Evolutionary conservation across 148 eudicot species (phyloP).

Genomic region (Amaranthus palmeri): DNA sequence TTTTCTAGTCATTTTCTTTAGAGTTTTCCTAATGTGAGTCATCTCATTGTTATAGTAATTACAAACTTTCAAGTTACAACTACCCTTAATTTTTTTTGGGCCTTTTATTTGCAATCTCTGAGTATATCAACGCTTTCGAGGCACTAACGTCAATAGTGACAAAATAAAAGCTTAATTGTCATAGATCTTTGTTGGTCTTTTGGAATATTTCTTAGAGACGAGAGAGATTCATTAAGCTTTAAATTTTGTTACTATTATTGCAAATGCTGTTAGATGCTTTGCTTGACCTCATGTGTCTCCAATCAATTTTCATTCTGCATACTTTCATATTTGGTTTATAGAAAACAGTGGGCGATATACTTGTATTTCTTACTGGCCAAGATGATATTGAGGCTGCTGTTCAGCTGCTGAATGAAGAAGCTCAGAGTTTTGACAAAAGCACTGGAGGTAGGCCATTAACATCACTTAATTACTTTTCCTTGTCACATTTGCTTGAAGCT

Average conservation of each 20-base stretch:
- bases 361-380: conserved; percentile 94
- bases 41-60: background rate
- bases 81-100: background rate
- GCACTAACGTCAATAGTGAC: background rate
- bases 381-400: conserved; percentile 95
- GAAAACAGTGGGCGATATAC: conserved; percentile 86
- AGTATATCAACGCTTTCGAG: background rate
- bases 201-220: background rate
- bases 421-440: conserved; percentile 42
- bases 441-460: conserved; percentile 43
- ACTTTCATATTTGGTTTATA: conserved; percentile 16
- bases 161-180: background rate
- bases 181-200: background rate
- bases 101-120: background rate
- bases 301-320: background rate
- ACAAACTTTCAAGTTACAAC: no score
- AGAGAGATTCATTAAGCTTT: background rate
- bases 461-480: background rate
- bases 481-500: background rate
- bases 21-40: background rate
- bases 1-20: no score
- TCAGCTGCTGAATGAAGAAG: conserved; percentile 79
- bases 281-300: background rate
- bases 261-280: background rate
- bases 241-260: background rate